phyloP scores from a whole-genome alignment of 108 stramenopile genomes.

The Schizochytrium sp. region DNA sequence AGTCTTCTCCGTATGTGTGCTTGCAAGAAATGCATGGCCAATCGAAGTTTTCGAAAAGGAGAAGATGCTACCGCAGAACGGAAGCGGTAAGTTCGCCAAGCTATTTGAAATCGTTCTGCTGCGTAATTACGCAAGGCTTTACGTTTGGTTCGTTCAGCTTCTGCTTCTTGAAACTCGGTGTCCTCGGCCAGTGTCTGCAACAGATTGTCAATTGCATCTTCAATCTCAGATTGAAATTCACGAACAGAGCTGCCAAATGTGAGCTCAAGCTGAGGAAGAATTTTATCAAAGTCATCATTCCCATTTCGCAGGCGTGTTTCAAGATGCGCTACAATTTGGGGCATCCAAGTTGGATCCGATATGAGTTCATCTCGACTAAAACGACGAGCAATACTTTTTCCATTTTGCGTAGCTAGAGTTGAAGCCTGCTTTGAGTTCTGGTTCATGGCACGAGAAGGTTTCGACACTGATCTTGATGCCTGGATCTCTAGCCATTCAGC shows the following conservation, averaged over 20 bases:
- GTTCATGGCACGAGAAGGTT: background rate
- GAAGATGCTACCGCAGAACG: background rate
- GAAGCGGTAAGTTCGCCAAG: background rate
- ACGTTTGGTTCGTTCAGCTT: background rate
- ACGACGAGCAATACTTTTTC: too few species aligned
- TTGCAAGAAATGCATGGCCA: background rate
- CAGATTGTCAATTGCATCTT: background rate
- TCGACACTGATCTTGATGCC: background rate
- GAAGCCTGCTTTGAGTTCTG: background rate
- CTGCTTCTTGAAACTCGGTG: background rate
- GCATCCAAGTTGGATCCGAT: background rate
- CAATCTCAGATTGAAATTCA: background rate
- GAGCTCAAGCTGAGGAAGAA: background rate
- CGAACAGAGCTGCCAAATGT: background rate
- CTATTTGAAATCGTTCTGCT: background rate
- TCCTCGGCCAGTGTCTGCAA: background rate
- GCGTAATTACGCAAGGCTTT: conserved; percentile 14
- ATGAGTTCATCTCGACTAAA: background rate
- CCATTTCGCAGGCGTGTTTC: background rate
- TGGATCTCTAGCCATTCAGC: conserved; percentile 16
- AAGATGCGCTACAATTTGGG: background rate
- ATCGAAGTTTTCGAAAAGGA: background rate
- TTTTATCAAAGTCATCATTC: conserved; percentile 16
- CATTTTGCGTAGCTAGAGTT: background rate
- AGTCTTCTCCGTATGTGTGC: background rate